Base-by-base conservation (phyloP, 2,329 filamentous ascomycete genomes). In the Nothopassalora personata region DNA sequence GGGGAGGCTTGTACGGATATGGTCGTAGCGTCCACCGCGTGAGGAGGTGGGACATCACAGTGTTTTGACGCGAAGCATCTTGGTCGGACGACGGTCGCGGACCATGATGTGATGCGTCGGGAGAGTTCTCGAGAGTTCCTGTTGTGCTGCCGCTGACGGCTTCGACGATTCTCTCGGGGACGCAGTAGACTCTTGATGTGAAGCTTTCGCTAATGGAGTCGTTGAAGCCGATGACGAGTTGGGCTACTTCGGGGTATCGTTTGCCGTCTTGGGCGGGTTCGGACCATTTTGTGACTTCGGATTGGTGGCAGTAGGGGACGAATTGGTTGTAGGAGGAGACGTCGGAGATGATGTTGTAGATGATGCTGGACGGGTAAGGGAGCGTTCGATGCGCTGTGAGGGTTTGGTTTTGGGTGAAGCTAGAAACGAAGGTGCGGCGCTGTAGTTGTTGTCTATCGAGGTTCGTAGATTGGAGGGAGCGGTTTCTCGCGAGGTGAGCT, bases 271-370 rank as follows among this genome's bases (percentile, higher is more conserved):
- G 5, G 60, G 76, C 61, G 8, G 83, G 79, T 11, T 72, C 56
- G 6, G 89, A 87, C 83, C 88, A 91, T 59, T 81, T 80, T 1
- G 91, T 96, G 45, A 97, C 91, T 61, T 80, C 82, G 39, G 89
- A 92, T 49, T 80, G 80, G 47, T 84, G 83, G 77, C 93, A 96
- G 82, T 95, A 97, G 10, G 94, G 94, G n/a, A 99, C 84, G 80
- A 97, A 99, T 65, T 80, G 74, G 39, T 82, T 79, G 83, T 99
- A 99, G 63, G 85, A 85, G 74, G 90, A 84, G 64, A 99, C 86
- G 75, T 97, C 91, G 76, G 91, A 86, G 73, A 99, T 92, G 56
- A 97, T 83, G 66, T 81, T 80, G 83, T 94, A 99, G 67, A 99
- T 86, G 1, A 84, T 79, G 4, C 75, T 69, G 33, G 85, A 79